Evolutionary conservation across 78 protist species (phyloP).

Genomic region (Cavenderia fasciculata): DNA sequence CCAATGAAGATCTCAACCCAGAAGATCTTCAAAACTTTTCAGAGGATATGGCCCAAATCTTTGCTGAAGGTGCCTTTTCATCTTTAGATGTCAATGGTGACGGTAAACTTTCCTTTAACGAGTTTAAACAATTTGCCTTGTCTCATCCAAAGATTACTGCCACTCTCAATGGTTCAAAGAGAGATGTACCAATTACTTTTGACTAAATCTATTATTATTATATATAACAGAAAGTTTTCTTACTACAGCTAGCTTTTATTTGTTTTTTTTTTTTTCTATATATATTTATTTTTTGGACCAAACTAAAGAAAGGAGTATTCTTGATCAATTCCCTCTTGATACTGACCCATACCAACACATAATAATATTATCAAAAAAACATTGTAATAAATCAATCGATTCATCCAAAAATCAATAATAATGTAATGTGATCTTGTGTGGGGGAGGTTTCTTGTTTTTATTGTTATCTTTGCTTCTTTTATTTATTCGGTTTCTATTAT

Average conservation of each 20-base stretch:
- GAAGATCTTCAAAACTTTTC: slow-evolving; percentile 80
- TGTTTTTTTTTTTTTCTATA: too few species aligned
- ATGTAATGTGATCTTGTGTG: neutral
- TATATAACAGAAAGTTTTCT: too few species aligned
- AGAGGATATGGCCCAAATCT: slow-evolving; percentile 83
- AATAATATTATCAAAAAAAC: neutral
- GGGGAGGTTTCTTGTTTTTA: neutral
- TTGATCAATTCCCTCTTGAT: too few species aligned
- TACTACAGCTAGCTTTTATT: too few species aligned
- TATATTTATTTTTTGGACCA: too few species aligned
- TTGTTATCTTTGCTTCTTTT: neutral
- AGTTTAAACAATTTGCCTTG: slow-evolving; percentile 80
- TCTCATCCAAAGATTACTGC: slow-evolving; percentile 85
- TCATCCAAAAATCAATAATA: neutral
- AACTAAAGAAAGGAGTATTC: too few species aligned
- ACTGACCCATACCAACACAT: too few species aligned
- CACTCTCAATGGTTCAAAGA: slow-evolving; percentile 80
- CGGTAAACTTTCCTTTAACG: slow-evolving; percentile 77
- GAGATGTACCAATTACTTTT: slow-evolving; percentile 82
- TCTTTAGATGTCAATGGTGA: slow-evolving; percentile 82
- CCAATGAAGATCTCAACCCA: slow-evolving; percentile 72
- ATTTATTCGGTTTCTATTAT: neutral
- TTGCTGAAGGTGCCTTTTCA: slow-evolving; percentile 83
- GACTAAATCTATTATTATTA: slow-evolving; percentile 13
- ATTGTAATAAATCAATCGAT: neutral